Evolutionary conservation across 257 asterid genomes (phyloP).

Genomic region (Solanum neorickii): DNA sequence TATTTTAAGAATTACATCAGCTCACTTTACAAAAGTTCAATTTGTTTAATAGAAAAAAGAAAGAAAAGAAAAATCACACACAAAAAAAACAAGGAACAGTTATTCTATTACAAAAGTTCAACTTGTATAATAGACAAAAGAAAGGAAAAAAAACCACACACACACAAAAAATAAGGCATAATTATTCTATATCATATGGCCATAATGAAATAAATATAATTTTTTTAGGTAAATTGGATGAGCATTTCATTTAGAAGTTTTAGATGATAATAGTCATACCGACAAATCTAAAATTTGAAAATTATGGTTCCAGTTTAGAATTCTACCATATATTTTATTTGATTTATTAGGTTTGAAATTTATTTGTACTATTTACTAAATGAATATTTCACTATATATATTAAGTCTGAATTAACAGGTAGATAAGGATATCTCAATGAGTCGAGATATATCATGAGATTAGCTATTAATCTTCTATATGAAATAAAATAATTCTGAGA

Average conservation of each 20-base stretch:
- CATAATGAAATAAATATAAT: neutral
- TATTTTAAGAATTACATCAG: neutral
- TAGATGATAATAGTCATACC: neutral
- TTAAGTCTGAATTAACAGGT: neutral
- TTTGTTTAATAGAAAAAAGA: neutral
- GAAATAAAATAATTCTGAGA: neutral
- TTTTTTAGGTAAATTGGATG: neutral
- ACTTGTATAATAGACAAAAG: neutral
- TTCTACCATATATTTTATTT: neutral
- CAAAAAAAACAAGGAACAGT: neutral
- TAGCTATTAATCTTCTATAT: neutral
- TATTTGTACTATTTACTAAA: neutral
- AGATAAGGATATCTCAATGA: neutral
- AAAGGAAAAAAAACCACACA: neutral
- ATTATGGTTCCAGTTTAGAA: neutral
- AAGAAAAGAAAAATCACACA: neutral
- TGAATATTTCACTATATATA: neutral
- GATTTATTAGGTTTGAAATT: neutral
- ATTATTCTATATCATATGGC: neutral
- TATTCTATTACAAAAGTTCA: neutral
- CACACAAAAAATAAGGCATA: neutral
- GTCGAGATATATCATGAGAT: neutral
- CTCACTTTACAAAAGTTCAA: neutral
- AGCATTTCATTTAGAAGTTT: neutral
- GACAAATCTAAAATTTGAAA: neutral